Conservation (phyloP, 768 basidiomycete genomes). For the Leccinum broughii region DNA sequence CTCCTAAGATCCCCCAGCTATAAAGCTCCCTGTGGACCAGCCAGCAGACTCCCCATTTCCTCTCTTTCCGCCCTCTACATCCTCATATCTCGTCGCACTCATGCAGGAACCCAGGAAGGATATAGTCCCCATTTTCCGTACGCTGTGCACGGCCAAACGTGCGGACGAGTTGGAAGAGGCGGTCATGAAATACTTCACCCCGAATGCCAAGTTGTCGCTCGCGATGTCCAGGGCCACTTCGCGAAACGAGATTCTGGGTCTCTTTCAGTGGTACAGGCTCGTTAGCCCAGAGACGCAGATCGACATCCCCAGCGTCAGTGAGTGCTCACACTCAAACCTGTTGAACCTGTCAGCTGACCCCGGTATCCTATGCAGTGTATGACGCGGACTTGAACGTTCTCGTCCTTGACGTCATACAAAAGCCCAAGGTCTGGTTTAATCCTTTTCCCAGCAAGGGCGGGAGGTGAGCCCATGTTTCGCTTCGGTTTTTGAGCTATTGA, state of each 20-base stretch:
- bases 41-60: slow-evolving; percentile 1
- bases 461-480: slow-evolving; percentile 37
- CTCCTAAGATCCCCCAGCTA: slow-evolving; percentile 5
- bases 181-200: slow-evolving; percentile 50
- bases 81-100: background rate
- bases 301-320: slow-evolving; percentile 44
- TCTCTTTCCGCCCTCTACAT: background rate
- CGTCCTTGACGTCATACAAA: slow-evolving; percentile 53
- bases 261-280: slow-evolving; percentile 68
- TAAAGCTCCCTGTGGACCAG: slow-evolving; percentile 12
- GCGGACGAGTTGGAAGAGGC: slow-evolving; percentile 51
- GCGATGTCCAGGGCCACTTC: slow-evolving; percentile 58
- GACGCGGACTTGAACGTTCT: slow-evolving; percentile 42
- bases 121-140: slow-evolving; percentile 43
- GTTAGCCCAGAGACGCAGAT: slow-evolving; percentile 52
- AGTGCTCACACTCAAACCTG: slow-evolving; percentile 20
- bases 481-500: background rate
- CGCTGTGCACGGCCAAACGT: slow-evolving; percentile 47
- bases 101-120: slow-evolving; percentile 62
- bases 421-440: slow-evolving; percentile 41
- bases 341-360: slow-evolving; percentile 1
- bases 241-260: slow-evolving; percentile 51
- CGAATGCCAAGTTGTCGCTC: slow-evolving; percentile 58
- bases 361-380: slow-evolving; percentile 41
- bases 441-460: slow-evolving; percentile 49